Conservation (phyloP, 2,329 filamentous ascomycete genomes). For the Aspergillus ustus region DNA sequence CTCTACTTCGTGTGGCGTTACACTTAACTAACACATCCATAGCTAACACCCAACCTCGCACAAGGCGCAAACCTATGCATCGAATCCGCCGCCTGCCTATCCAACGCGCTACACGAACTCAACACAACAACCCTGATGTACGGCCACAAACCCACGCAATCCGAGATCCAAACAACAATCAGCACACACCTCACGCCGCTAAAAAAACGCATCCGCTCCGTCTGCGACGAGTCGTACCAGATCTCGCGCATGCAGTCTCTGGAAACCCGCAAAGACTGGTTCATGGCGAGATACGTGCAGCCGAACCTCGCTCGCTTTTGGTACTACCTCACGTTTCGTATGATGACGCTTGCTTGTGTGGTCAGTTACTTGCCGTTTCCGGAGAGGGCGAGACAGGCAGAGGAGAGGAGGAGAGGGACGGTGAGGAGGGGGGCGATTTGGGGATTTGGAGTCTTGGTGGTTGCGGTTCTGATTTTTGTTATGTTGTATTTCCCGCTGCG, state of each 20-base stretch:
- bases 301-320: neutral
- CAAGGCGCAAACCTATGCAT: slow-evolving; percentile 23
- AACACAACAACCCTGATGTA: too few relatives aligned
- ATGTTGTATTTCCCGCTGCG: too few relatives aligned
- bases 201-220: neutral
- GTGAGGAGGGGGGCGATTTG: neutral
- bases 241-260: neutral
- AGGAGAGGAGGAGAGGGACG: neutral
- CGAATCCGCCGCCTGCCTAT: slow-evolving; percentile 13
- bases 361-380: neutral
- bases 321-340: neutral
- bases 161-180: neutral
- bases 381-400: too few relatives aligned
- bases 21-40: neutral
- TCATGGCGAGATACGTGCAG: neutral
- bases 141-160: neutral
- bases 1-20: neutral
- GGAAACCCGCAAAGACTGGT: neutral
- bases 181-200: neutral
- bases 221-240: neutral
- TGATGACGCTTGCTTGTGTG: neutral
- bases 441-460: neutral
- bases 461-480: neutral
- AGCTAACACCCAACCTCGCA: slow-evolving; percentile 23
- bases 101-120: slow-evolving; percentile 7